phyloP scores from a whole-genome alignment of 2,329 filamentous ascomycete species.

The Geosmithia flava region DNA sequence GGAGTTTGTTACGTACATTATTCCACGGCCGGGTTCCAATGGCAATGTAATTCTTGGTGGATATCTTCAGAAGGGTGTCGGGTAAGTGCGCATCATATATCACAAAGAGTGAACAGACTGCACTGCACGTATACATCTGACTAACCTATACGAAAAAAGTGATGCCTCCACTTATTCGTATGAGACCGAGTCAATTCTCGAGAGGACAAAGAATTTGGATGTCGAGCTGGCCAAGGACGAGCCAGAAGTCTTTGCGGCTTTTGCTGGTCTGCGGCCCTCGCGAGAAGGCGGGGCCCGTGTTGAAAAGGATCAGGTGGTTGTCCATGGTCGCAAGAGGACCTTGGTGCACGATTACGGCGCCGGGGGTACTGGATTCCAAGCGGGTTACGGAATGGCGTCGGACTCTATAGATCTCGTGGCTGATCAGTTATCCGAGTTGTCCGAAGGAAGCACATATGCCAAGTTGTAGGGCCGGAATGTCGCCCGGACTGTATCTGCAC shows the following conservation, averaged over 20 bases:
- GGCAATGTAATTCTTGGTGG: slow-evolving; percentile 21
- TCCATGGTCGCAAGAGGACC: slow-evolving; percentile 10
- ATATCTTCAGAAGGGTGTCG: slow-evolving; percentile 21
- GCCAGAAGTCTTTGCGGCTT: slow-evolving; percentile 17
- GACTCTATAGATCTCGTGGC: slow-evolving; percentile 14
- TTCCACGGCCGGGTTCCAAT: slow-evolving; percentile 17
- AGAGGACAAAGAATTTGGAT: slow-evolving; percentile 18
- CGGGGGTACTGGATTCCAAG: slow-evolving; percentile 31
- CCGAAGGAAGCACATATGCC: background rate
- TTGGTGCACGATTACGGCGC: slow-evolving; percentile 31
- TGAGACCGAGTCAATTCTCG: slow-evolving; percentile 23
- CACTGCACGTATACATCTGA: background rate
- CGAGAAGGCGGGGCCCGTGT: slow-evolving; percentile 28
- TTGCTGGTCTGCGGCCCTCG: slow-evolving; percentile 20
- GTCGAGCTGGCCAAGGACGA: slow-evolving; percentile 11
- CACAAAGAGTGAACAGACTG: background rate
- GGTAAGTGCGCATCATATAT: background rate
- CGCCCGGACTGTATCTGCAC: too few relatives aligned
- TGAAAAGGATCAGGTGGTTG: slow-evolving; percentile 21
- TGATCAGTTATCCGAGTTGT: background rate
- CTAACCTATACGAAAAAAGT: slow-evolving; percentile 5
- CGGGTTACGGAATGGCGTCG: slow-evolving; percentile 25
- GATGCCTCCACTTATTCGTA: slow-evolving; percentile 20
- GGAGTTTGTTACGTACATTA: slow-evolving; percentile 20
- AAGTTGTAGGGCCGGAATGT: background rate